Evolutionary conservation across 2,329 filamentous ascomycete genomes (phyloP).

Genomic region (Phialocephala subalpina): DNA sequence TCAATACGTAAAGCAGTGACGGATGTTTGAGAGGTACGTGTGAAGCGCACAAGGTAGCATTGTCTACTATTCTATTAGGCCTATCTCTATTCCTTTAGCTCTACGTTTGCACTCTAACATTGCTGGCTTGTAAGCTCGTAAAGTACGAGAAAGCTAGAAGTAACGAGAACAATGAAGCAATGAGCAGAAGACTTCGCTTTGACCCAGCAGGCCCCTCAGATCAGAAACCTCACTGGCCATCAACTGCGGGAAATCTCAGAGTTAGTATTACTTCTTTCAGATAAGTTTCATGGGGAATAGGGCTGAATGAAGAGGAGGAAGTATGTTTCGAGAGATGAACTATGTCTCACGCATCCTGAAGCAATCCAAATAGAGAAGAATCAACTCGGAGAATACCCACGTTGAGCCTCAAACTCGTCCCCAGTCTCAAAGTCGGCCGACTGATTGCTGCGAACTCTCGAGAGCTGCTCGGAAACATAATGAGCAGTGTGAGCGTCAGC

Average conservation of each 20-base stretch:
- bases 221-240: slow-evolving; percentile 43
- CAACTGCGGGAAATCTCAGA: no score
- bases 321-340: no score
- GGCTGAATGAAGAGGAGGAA: no score
- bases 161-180: not conserved
- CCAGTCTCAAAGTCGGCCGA: slow-evolving; percentile 50
- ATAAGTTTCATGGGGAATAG: no score
- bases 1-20: not conserved
- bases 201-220: not conserved
- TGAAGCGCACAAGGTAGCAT: not conserved
- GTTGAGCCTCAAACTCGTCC: slow-evolving; percentile 69
- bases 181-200: not conserved
- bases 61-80: slow-evolving; percentile 20
- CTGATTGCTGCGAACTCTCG: slow-evolving; percentile 68
- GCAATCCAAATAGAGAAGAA: no score
- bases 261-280: no score
- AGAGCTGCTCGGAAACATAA: slow-evolving; percentile 84
- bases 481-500: slow-evolving; percentile 77
- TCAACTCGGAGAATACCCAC: no score
- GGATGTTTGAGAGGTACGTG: not conserved
- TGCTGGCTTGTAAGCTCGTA: slow-evolving; percentile 10
- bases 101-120: slow-evolving; percentile 1
- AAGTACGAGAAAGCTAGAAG: not conserved
- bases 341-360: no score
- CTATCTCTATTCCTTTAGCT: slow-evolving; percentile 18